These are phyloP conservation scores for Metschnikowia gelsemii DNA, from an alignment of 805 yeast species.

Conservation along the genomic window DNA sequence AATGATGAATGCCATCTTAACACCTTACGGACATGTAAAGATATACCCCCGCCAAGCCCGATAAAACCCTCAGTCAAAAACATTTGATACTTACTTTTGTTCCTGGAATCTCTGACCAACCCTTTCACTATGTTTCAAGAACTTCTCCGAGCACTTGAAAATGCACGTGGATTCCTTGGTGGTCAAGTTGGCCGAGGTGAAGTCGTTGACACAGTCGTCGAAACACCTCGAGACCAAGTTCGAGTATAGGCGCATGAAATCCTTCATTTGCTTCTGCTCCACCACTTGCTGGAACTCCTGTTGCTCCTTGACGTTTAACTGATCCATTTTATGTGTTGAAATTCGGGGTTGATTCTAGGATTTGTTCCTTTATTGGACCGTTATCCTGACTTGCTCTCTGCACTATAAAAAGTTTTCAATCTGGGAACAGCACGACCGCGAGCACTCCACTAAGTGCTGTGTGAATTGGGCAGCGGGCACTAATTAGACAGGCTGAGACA, in stretches of 20 bases:
- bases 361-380: not conserved
- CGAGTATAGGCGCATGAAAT: constrained; percentile 95
- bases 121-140: constrained; percentile 96
- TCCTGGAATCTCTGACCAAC: constrained; percentile 99
- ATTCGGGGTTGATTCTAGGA: constrained; percentile 1
- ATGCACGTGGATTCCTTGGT: constrained; percentile 84
- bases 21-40: too few species aligned
- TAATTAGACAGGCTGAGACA: not conserved
- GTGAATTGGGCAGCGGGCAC: too few species aligned
- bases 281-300: constrained; percentile 94
- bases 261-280: constrained; percentile 97
- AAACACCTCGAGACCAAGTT: constrained; percentile 95
- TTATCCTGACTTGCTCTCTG: constrained; percentile 5
- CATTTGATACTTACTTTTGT: constrained; percentile 59
- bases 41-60: too few species aligned
- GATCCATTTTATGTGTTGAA: constrained; percentile 71
- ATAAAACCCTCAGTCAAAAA: too few species aligned
- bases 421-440: constrained; percentile 17
- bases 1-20: too few species aligned
- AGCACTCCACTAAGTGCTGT: too few species aligned
- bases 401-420: constrained; percentile 19
- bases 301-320: constrained; percentile 91
- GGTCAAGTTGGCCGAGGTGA: constrained; percentile 87
- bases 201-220: constrained; percentile 96
- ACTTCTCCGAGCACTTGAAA: constrained; percentile 92